Evolutionary conservation across 768 basidiomycete genomes (phyloP).

Genomic region (Tulasnella sp.): DNA sequence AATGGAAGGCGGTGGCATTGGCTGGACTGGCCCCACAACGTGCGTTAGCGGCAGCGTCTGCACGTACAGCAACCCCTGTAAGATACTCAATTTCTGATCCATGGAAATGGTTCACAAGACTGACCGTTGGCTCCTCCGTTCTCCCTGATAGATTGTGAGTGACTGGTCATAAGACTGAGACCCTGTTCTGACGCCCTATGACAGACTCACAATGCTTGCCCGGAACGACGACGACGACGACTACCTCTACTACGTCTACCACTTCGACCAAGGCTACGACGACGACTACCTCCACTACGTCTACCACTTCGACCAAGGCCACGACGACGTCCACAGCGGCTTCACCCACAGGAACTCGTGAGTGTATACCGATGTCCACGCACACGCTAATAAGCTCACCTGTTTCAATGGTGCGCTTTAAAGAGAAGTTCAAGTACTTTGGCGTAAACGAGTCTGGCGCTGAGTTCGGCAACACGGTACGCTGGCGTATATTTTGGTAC

Average conservation of each 20-base stretch:
- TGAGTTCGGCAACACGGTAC: slow-evolving; percentile 40
- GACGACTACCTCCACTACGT: slow-evolving; percentile 15
- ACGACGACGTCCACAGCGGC: background rate
- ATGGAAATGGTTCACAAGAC: background rate
- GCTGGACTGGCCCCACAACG: slow-evolving; percentile 34
- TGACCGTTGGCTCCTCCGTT: background rate
- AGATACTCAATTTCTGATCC: background rate
- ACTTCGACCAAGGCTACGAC: slow-evolving; percentile 23
- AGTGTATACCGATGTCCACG: too few species aligned
- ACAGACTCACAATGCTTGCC: slow-evolving; percentile 11
- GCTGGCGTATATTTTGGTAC: slow-evolving; percentile 30
- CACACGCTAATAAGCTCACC: too few species aligned
- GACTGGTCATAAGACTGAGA: background rate
- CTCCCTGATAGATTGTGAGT: background rate
- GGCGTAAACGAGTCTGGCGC: slow-evolving; percentile 55
- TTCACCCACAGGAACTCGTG: background rate
- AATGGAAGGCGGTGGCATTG: slow-evolving; percentile 1
- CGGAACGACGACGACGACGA: slow-evolving; percentile 23
- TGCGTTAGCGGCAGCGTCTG: slow-evolving; percentile 39
- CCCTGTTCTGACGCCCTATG: background rate
- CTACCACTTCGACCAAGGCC: background rate
- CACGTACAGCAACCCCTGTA: slow-evolving; percentile 32
- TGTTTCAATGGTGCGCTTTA: too few species aligned
- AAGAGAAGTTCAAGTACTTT: slow-evolving; percentile 44
- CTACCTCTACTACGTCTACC: slow-evolving; percentile 24